These are phyloP conservation scores for Sarcomyxa edulis DNA, from an alignment of 768 basidiomycete genomes.

Conservation along the genomic window DNA sequence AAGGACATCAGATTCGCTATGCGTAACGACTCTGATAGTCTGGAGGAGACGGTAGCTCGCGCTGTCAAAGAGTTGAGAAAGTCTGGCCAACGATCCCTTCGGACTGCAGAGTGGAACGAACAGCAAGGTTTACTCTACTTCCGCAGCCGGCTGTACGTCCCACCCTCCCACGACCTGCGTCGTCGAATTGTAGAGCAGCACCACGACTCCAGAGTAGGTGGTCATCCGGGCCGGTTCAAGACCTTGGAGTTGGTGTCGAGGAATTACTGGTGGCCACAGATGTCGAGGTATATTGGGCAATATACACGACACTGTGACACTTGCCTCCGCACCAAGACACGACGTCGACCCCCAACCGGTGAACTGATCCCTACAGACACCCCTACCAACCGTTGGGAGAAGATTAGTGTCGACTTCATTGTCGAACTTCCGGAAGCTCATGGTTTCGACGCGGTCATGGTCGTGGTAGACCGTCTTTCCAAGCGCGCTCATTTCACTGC, in stretches of 20 bases:
- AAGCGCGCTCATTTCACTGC: constrained; percentile 18
- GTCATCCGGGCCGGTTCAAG: constrained; percentile 24
- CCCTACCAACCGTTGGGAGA: constrained; percentile 21
- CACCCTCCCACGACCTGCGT: constrained; percentile 10
- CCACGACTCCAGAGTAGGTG: constrained; percentile 21
- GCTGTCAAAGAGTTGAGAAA: too few species aligned
- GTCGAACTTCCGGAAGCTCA: constrained; percentile 21
- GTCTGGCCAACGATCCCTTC: too few species aligned
- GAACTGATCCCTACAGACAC: constrained; percentile 8
- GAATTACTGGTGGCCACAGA: constrained; percentile 19
- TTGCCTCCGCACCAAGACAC: constrained; percentile 9
- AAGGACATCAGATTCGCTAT: too few species aligned
- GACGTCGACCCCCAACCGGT: constrained; percentile 3
- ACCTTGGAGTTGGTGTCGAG: constrained; percentile 18
- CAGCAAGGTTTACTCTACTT: constrained; percentile 6
- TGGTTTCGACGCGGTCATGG: constrained; percentile 28
- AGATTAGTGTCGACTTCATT: constrained; percentile 32
- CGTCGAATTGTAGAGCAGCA: constrained; percentile 7
- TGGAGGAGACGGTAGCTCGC: too few species aligned
- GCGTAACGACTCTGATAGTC: too few species aligned
- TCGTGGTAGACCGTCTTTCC: constrained; percentile 16
- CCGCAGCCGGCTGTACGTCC: constrained; percentile 16
- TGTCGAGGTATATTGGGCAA: constrained; percentile 2
- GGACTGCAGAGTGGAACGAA: constrained; percentile 8
- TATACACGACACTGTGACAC: constrained; percentile 8